Evolutionary conservation across 768 basidiomycete genomes (phyloP).

Genomic region (Phlebiopsis flavidoalba): DNA sequence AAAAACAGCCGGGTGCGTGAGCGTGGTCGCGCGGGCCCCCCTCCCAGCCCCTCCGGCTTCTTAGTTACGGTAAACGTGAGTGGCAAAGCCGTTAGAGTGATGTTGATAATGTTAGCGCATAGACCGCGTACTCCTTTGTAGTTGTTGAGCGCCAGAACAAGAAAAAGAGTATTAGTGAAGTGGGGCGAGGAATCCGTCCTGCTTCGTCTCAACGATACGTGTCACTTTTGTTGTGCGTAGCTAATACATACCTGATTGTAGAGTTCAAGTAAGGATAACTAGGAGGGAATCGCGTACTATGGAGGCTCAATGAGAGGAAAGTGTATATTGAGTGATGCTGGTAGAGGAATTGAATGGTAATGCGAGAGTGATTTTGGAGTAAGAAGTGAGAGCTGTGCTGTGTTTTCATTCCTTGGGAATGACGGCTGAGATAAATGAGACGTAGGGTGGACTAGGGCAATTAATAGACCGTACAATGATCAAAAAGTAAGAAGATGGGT

Average conservation of each 20-base stretch:
- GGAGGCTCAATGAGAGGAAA: not conserved
- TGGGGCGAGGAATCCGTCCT: too few relatives aligned
- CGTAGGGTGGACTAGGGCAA: not conserved
- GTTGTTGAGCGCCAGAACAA: too few relatives aligned
- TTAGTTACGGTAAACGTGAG: too few relatives aligned
- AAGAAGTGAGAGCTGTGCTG: not conserved
- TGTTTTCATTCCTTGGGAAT: slow-evolving; percentile 6
- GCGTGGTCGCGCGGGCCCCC: too few relatives aligned
- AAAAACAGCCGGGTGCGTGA: not conserved
- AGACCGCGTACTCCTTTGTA: too few relatives aligned
- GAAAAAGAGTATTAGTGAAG: not conserved
- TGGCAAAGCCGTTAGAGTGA: not conserved
- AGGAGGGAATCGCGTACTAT: not conserved
- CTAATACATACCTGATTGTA: too few relatives aligned
- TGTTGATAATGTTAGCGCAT: too few relatives aligned
- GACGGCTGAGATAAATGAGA: not conserved
- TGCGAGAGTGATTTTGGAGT: not conserved
- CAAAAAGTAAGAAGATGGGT: not conserved
- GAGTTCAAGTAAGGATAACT: not conserved
- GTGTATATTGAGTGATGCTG: not conserved
- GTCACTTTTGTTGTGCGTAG: too few relatives aligned
- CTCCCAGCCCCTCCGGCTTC: too few relatives aligned
- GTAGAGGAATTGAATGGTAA: not conserved
- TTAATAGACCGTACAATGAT: not conserved
- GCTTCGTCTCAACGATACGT: too few relatives aligned